Conservation (phyloP, 768 basidiomycete species). For the Amanita thiersii region DNA sequence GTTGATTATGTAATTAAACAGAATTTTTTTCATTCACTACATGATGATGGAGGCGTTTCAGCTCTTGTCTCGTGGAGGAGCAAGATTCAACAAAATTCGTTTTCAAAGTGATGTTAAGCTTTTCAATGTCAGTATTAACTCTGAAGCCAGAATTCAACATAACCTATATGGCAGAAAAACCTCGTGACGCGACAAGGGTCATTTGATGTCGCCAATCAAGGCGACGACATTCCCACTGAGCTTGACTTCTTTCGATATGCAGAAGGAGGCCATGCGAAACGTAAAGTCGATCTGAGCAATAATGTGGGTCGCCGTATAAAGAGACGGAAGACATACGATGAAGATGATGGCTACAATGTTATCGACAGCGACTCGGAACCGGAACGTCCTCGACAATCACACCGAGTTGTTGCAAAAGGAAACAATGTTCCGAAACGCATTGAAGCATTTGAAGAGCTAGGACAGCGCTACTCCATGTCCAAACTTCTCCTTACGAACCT, state of each 20-base stretch:
- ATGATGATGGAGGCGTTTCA: constrained; percentile 77
- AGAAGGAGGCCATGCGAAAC: constrained; percentile 43
- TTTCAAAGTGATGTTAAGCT: constrained; percentile 64
- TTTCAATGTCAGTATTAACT: constrained; percentile 48
- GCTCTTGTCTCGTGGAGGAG: constrained; percentile 81
- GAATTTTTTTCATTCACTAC: background rate
- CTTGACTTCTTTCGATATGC: constrained; percentile 93
- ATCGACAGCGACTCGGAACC: constrained; percentile 10
- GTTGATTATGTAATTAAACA: background rate
- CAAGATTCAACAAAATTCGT: constrained; percentile 67
- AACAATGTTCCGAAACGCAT: constrained; percentile 53
- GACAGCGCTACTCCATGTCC: constrained; percentile 48
- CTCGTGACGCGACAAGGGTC: constrained; percentile 2
- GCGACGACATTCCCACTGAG: constrained; percentile 56
- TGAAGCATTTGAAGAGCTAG: constrained; percentile 51
- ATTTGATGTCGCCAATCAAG: constrained; percentile 16
- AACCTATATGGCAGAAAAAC: constrained; percentile 12
- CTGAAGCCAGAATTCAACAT: constrained; percentile 5
- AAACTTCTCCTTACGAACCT: constrained; percentile 62
- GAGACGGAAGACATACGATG: constrained; percentile 24
- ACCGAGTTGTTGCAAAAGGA: constrained; percentile 74
- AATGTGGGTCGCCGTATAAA: constrained; percentile 23
- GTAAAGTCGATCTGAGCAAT: constrained; percentile 27
- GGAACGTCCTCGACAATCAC: constrained; percentile 21
- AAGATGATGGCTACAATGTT: constrained; percentile 12